phyloP scores from a whole-genome alignment of 805 yeast genomes.

The Blastobotrys chiropterorum region DNA sequence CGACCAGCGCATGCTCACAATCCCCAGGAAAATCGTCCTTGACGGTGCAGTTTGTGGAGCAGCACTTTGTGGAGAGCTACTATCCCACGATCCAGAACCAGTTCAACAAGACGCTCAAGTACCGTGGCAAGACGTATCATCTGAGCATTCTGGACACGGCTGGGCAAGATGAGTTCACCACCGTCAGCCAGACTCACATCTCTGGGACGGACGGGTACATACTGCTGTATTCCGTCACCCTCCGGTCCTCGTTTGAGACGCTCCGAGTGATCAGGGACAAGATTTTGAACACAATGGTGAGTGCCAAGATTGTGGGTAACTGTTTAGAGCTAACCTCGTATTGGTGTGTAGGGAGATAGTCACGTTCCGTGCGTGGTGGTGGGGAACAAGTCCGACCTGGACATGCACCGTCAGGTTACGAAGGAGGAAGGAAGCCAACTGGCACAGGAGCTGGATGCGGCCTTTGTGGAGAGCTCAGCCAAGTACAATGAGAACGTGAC shows the following conservation, averaged over 20 bases:
- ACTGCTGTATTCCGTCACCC: constrained; percentile 74
- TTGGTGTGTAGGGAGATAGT: constrained; percentile 41
- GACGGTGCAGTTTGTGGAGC: constrained; percentile 79
- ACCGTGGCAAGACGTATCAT: constrained; percentile 68
- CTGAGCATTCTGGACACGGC: constrained; percentile 89
- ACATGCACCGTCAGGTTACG: constrained; percentile 53
- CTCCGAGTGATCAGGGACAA: constrained; percentile 75
- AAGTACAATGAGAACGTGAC: constrained; percentile 67
- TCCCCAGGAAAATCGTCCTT: constrained; percentile 66
- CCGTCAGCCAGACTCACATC: constrained; percentile 69
- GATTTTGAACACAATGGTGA: constrained; percentile 49
- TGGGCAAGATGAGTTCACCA: constrained; percentile 85
- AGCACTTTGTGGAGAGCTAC: constrained; percentile 80
- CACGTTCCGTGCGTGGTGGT: constrained; percentile 72
- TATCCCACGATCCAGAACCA: constrained; percentile 90
- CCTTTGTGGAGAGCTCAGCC: constrained; percentile 79
- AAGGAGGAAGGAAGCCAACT: constrained; percentile 52
- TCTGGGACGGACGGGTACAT: constrained; percentile 82
- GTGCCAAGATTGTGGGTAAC: background rate
- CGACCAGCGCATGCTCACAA: background rate
- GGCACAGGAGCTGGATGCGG: constrained; percentile 61
- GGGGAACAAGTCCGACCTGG: constrained; percentile 71
- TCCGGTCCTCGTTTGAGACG: constrained; percentile 70
- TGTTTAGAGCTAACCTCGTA: background rate
- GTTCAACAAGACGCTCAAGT: constrained; percentile 60